These are phyloP conservation scores for Yamadazyma membranifaciens DNA, from an alignment of 1,139 yeast species.

Conservation along the genomic window DNA sequence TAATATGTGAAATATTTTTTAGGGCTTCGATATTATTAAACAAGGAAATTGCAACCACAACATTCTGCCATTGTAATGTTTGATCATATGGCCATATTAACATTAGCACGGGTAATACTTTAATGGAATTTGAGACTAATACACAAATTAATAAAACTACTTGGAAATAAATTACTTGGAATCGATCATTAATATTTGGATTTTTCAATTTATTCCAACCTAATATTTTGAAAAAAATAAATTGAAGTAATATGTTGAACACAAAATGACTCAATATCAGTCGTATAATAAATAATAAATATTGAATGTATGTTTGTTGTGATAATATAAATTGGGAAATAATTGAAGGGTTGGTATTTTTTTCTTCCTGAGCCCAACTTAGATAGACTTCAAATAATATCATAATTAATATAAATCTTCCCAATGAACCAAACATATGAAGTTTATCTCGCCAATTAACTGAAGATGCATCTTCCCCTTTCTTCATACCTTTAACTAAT, in stretches of 20 bases:
- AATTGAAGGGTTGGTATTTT: conserved; percentile 32
- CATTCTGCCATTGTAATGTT: conserved; percentile 58
- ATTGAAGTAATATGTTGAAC: conserved; percentile 52
- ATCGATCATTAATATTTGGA: conserved; percentile 16
- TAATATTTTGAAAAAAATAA: conserved; percentile 29
- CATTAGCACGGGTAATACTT: conserved; percentile 89
- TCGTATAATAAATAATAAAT: conserved; percentile 60
- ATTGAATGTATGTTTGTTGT: conserved; percentile 56
- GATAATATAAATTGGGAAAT: conserved; percentile 34
- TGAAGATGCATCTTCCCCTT: not conserved
- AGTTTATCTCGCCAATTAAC: not conserved
- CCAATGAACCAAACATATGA: conserved; percentile 17
- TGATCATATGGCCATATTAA: conserved; percentile 93
- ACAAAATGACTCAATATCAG: conserved; percentile 59
- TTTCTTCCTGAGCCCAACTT: conserved; percentile 90
- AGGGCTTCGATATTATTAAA: conserved; percentile 68
- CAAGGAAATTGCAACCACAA: conserved; percentile 62
- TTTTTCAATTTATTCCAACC: conserved; percentile 31
- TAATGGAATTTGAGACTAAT: conserved; percentile 72
- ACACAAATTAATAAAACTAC: conserved; percentile 63
- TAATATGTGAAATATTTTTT: conserved; percentile 42
- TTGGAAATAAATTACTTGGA: conserved; percentile 24
- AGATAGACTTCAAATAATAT: conserved; percentile 87
- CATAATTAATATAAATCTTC: conserved; percentile 59
- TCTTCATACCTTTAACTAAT: conserved; percentile 14